A percentile compares a stretch with the other conserved stretches of the same genome.
phyloP scores from a whole-genome alignment of 257 asterid genomes.

The Solanum dulcamara region DNA sequence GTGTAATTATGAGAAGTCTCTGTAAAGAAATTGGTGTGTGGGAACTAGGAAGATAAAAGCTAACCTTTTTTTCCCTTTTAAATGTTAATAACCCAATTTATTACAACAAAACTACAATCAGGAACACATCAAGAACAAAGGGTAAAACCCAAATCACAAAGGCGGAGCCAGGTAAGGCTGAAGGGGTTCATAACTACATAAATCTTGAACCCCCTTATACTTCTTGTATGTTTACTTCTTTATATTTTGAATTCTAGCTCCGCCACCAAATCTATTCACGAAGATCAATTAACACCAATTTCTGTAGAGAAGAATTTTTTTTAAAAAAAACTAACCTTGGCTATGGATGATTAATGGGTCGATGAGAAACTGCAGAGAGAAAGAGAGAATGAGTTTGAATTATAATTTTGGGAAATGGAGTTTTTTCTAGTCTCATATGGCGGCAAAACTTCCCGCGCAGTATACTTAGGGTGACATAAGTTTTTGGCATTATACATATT shows the following conservation, averaged over 20 bases:
- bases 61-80: too few species aligned
- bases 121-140: background rate
- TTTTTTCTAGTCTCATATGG: background rate
- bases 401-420: background rate
- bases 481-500: too few species aligned
- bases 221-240: background rate
- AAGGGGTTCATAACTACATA: background rate
- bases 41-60: too few species aligned
- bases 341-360: background rate
- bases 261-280: background rate
- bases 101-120: background rate
- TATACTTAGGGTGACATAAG: too few species aligned
- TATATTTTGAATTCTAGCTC: too few species aligned
- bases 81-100: too few species aligned
- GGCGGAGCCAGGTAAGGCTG: too few species aligned
- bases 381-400: background rate
- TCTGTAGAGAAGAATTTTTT: background rate
- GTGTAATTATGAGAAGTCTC: too few species aligned
- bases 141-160: too few species aligned
- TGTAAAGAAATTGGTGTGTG: too few species aligned
- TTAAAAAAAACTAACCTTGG: background rate
- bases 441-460: constrained; percentile 27
- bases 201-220: background rate
- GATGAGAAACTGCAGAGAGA: background rate
- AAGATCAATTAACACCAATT: background rate